Conservation (phyloP, 1,284 basidiomycete genomes). For the Melampsora americana region DNA sequence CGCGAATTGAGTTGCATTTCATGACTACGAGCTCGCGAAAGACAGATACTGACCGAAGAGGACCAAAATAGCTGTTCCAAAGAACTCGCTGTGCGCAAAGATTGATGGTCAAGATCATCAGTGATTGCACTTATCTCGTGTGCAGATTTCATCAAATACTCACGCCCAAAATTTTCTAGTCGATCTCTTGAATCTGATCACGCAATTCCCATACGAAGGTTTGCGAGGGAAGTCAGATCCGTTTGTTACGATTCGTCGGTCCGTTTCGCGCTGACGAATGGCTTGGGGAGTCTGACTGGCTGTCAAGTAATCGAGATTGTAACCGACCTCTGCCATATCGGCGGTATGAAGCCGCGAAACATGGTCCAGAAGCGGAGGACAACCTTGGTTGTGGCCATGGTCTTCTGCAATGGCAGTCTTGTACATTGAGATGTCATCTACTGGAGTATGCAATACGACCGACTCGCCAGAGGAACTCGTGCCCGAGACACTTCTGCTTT, state of each 20-base stretch:
- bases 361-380: not conserved
- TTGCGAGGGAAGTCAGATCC: not conserved
- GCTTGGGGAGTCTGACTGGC: not conserved
- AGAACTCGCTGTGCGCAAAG: conserved; percentile 24
- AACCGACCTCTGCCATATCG: conserved; percentile 19
- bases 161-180: conserved; percentile 42
- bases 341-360: conserved; percentile 5
- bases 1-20: not conserved
- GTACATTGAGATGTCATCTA: not conserved
- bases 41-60: conserved; percentile 28
- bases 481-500: conserved; percentile 12
- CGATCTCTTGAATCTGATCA: conserved; percentile 35
- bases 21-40: not conserved
- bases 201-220: not conserved
- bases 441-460: conserved; percentile 25
- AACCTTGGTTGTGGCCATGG: not conserved
- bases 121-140: not conserved
- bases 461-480: conserved; percentile 30
- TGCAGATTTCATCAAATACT: not conserved
- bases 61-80: conserved; percentile 37
- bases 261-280: conserved; percentile 11
- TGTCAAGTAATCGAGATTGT: conserved; percentile 17
- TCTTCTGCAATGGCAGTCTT: not conserved
- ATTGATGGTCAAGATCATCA: not conserved
- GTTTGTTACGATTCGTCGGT: not conserved